Base-by-base conservation (phyloP, 371 early-diverging fungal species). In the Mortierella polycephala region DNA sequence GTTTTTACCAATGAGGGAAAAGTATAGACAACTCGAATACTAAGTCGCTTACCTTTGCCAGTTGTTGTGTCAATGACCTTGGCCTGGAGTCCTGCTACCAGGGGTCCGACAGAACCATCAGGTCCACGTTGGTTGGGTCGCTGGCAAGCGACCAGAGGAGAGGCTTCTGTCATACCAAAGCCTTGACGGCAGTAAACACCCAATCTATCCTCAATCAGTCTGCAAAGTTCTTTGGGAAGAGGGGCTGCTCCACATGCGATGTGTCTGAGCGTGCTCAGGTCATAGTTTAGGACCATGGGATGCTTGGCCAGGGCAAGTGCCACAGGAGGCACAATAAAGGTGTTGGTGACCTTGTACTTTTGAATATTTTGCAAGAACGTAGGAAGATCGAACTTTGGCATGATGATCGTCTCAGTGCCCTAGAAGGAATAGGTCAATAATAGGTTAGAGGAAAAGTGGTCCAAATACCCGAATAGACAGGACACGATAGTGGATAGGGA, bases 221-320 rank as follows among this genome's bases (percentile, higher is more conserved):
- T 70, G 42, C 87, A 83, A 9, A 93, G 82, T 46, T 90, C 91
- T 49, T 81, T 75, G 16, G 89, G 82, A 3, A 97, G 82, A 10
- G 96, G 96, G 4, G 97, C 96, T 16, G 96, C 98, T 44, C 93
- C 96, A 59, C 90, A 90, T 14, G 88, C 70, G 8, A 94, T 62
- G 41, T 76, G 74, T n/a, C 86, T 64, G 14, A 96, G 72, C 14
- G 89, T 85, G 1, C 88, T 82, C 42, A 95, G 67, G 64, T 94
- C 86, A 68, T 86, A 93, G 10, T 91, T 75, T n/a, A 83, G 82
- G 12, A 93, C 92, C 45, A 87, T 71, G 37, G 94, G 92, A 57
- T 83, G 74, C 68, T 92, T 91, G 7, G 87, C 87, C 20, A 93
- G 66, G 10, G 84, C 85, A 30, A 92, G 85, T 46, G 89, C 85